Evolutionary conservation across 768 basidiomycete genomes (phyloP).

Genomic region (Serendipita sp.): DNA sequence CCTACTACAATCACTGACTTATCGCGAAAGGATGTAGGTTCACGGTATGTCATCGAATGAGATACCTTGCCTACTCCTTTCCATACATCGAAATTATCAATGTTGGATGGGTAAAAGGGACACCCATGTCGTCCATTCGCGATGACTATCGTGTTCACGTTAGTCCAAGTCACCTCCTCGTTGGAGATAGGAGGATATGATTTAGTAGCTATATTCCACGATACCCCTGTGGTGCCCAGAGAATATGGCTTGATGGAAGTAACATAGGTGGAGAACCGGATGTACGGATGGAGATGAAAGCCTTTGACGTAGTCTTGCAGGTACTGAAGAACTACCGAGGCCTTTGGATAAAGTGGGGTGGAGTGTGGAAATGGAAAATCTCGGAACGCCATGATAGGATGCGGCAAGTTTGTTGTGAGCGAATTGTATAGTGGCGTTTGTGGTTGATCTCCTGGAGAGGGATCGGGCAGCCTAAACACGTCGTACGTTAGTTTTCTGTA

Average conservation of each 20-base stretch:
- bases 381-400: constrained; percentile 57
- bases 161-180: constrained; percentile 2
- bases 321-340: constrained; percentile 48
- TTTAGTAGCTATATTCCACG: constrained; percentile 34
- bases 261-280: constrained; percentile 49
- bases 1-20: constrained; percentile 30
- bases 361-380: constrained; percentile 52
- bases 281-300: constrained; percentile 44
- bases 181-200: constrained; percentile 13
- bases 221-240: constrained; percentile 22
- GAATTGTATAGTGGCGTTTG: constrained; percentile 62
- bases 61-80: constrained; percentile 31
- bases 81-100: constrained; percentile 37
- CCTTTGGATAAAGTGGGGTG: constrained; percentile 42
- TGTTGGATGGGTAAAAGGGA: constrained; percentile 38
- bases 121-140: constrained; percentile 61
- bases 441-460: constrained; percentile 34
- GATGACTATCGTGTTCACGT: constrained; percentile 52
- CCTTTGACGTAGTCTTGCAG: constrained; percentile 46
- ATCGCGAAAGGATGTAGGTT: constrained; percentile 24
- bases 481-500: constrained; percentile 13
- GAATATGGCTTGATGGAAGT: constrained; percentile 15
- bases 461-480: constrained; percentile 35
- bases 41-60: constrained; percentile 58
- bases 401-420: constrained; percentile 67